Evolutionary conservation across 805 yeast species (phyloP).

Genomic region (Wickerhamomyces mucosus): DNA sequence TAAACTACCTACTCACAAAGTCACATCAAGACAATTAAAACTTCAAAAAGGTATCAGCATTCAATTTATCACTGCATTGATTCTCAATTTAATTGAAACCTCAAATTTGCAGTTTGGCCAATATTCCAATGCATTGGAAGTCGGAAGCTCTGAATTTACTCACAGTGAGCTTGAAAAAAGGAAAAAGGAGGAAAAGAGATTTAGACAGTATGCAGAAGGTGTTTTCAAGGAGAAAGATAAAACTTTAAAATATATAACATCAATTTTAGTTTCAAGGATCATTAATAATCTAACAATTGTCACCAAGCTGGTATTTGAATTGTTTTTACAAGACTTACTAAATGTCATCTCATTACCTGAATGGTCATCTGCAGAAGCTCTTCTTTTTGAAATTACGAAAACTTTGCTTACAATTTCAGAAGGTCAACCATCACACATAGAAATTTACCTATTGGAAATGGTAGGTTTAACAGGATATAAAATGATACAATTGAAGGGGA

Average conservation of each 20-base stretch:
- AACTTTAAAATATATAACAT: slow-evolving; percentile 8
- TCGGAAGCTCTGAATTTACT: slow-evolving; percentile 2
- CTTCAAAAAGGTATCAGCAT: slow-evolving; percentile 36
- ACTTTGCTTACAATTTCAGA: slow-evolving; percentile 31
- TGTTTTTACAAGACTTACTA: slow-evolving; percentile 48
- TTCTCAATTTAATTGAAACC: slow-evolving; percentile 35
- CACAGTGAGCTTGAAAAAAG: slow-evolving; percentile 9
- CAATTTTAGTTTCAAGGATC: slow-evolving; percentile 13
- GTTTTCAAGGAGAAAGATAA: slow-evolving; percentile 5
- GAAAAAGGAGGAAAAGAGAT: slow-evolving; percentile 8
- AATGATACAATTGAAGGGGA: slow-evolving; percentile 29
- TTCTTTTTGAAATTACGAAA: slow-evolving; percentile 37
- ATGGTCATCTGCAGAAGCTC: slow-evolving; percentile 49
- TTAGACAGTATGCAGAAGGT: background rate
- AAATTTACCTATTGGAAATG: slow-evolving; percentile 46
- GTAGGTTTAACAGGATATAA: slow-evolving; percentile 52
- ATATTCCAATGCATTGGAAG: slow-evolving; percentile 10
- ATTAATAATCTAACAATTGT: slow-evolving; percentile 24
- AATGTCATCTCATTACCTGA: slow-evolving; percentile 42
- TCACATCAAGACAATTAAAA: slow-evolving; percentile 32
- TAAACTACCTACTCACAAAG: slow-evolving; percentile 36
- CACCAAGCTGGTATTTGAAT: slow-evolving; percentile 34
- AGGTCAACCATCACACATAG: slow-evolving; percentile 30
- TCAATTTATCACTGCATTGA: slow-evolving; percentile 37
- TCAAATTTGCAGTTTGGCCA: slow-evolving; percentile 18